phyloP scores from a whole-genome alignment of 2,329 filamentous ascomycete genomes.

The Penicillium nordicum region DNA sequence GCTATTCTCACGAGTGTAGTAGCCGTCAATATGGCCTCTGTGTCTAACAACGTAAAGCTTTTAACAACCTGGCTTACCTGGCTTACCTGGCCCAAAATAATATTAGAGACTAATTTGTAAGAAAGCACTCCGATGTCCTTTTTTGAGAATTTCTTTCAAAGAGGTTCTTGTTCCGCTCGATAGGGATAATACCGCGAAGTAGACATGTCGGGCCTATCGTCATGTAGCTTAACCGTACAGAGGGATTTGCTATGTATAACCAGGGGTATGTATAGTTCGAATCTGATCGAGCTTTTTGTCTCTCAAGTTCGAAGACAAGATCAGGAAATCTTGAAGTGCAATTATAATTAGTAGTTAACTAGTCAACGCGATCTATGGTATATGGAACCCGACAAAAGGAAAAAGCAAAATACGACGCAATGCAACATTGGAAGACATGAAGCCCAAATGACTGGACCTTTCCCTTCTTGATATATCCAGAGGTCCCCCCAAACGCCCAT shows the following conservation, averaged over 20 bases:
- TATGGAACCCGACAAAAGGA: neutral
- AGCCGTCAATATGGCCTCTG: neutral
- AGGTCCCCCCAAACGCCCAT: neutral
- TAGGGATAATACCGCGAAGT: neutral
- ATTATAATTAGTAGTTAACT: slow-evolving; percentile 2
- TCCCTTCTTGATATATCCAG: neutral
- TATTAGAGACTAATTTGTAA: neutral
- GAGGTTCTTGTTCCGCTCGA: too few relatives aligned
- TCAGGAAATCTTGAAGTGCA: neutral
- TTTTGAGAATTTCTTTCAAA: too few relatives aligned
- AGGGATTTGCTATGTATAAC: neutral
- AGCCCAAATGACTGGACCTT: neutral
- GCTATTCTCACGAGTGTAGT: neutral
- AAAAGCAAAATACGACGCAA: neutral
- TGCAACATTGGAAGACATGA: neutral
- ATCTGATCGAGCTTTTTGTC: neutral
- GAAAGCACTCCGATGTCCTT: too few relatives aligned
- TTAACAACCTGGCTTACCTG: neutral
- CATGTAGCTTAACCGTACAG: neutral
- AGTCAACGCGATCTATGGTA: slow-evolving; percentile 3
- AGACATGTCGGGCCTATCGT: neutral
- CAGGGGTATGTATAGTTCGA: neutral
- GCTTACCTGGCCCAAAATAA: neutral
- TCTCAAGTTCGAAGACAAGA: neutral
- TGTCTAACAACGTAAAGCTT: neutral